These are phyloP conservation scores for Ajuga reptans DNA, from an alignment of 305 asterid species.

Conservation along the genomic window DNA sequence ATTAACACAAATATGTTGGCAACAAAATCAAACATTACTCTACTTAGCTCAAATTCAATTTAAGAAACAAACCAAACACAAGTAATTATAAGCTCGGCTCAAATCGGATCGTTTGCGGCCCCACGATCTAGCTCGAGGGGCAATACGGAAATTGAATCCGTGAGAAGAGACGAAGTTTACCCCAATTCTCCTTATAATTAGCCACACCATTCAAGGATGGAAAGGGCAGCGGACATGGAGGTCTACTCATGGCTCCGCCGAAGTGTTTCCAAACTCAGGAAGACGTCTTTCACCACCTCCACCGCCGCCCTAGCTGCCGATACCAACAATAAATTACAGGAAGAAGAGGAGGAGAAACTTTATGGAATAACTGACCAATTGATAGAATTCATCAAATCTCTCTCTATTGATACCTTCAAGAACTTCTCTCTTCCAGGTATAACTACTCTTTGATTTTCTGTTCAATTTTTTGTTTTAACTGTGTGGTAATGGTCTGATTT, in stretches of 20 bases:
- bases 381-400: slow-evolving; percentile 54
- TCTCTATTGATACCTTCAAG: slow-evolving; percentile 63
- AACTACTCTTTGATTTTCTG: background rate
- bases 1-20: no score
- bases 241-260: slow-evolving; percentile 68
- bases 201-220: background rate
- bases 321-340: slow-evolving; percentile 4
- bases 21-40: no score
- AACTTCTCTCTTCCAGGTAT: slow-evolving; percentile 54
- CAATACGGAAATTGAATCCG: no score
- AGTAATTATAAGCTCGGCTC: no score
- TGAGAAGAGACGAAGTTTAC: background rate
- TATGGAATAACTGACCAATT: slow-evolving; percentile 66
- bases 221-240: slow-evolving; percentile 37
- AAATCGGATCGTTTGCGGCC: no score
- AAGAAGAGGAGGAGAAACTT: slow-evolving; percentile 26
- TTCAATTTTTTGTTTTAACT: background rate
- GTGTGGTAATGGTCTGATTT: background rate
- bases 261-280: slow-evolving; percentile 41
- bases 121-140: no score
- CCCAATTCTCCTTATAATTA: background rate
- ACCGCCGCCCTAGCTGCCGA: slow-evolving; percentile 2
- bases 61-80: no score
- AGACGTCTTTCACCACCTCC: slow-evolving; percentile 27
- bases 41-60: no score